These are phyloP conservation scores for Speleostelium caveatum DNA, from an alignment of 78 protist genomes.

Conservation along the genomic window DNA sequence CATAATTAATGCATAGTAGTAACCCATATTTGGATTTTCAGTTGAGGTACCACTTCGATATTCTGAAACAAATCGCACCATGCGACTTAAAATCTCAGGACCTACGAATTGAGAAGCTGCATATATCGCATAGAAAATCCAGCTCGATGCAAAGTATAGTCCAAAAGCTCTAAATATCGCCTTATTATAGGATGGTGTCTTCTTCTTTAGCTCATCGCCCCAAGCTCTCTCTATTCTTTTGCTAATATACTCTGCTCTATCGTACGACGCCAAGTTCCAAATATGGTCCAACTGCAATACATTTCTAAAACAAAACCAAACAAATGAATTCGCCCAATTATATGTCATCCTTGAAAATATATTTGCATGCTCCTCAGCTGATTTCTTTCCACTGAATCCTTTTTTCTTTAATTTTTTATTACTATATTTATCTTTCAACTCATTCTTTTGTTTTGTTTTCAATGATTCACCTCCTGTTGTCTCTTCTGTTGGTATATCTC, in stretches of 20 bases:
- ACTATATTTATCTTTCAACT: too few relatives aligned
- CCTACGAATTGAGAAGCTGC: slow-evolving; percentile 19
- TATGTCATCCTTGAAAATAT: slow-evolving; percentile 5
- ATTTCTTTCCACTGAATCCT: slow-evolving; percentile 19
- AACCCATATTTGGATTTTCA: background rate
- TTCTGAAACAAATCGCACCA: background rate
- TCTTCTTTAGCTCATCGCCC: background rate
- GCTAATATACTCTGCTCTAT: slow-evolving; percentile 12
- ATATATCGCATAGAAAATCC: background rate
- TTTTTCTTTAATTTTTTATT: too few relatives aligned
- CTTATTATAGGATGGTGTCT: background rate
- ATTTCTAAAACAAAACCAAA: slow-evolving; percentile 49
- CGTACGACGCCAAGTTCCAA: slow-evolving; percentile 51
- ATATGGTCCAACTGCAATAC: slow-evolving; percentile 43
- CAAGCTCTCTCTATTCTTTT: background rate
- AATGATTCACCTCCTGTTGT: too few relatives aligned
- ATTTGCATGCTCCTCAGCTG: slow-evolving; percentile 20
- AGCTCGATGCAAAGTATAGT: background rate
- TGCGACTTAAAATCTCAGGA: background rate
- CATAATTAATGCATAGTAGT: slow-evolving; percentile 14
- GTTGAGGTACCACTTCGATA: background rate
- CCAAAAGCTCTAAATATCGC: slow-evolving; percentile 28
- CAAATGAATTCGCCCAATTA: slow-evolving; percentile 50
- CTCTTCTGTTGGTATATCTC: too few relatives aligned
- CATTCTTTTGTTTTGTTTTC: too few relatives aligned